phyloP scores from a whole-genome alignment of 192 early-diverging fungal genomes.

The Bifiguratus adelaidae region DNA sequence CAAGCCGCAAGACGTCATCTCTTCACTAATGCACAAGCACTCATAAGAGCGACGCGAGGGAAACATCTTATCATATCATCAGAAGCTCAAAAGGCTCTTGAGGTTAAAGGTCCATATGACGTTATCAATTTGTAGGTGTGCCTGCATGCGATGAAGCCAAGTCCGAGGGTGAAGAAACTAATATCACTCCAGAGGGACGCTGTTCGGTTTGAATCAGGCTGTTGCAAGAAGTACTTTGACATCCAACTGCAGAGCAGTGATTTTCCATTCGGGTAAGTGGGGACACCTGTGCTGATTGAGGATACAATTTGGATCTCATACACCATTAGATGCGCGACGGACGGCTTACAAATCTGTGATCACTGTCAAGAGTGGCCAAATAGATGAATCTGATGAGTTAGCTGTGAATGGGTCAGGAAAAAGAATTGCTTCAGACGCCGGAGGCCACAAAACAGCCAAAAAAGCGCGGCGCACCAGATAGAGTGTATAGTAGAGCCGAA shows the following conservation, averaged over 20 bases:
- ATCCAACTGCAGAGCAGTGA: slow-evolving; percentile 39
- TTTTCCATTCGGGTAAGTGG: slow-evolving; percentile 38
- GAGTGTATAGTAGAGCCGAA: too few relatives aligned
- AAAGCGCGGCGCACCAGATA: too few relatives aligned
- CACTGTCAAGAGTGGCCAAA: too few relatives aligned
- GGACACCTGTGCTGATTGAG: too few relatives aligned
- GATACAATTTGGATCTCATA: too few relatives aligned
- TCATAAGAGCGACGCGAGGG: slow-evolving; percentile 62
- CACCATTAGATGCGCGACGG: too few relatives aligned
- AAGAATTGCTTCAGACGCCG: too few relatives aligned
- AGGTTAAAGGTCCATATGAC: slow-evolving; percentile 67
- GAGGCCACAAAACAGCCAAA: too few relatives aligned
- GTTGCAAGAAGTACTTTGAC: slow-evolving; percentile 39
- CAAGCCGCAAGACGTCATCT: slow-evolving; percentile 42
- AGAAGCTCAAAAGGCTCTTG: slow-evolving; percentile 56
- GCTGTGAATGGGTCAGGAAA: too few relatives aligned
- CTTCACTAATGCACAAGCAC: slow-evolving; percentile 50
- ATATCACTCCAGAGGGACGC: slow-evolving; percentile 27
- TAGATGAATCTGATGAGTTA: too few relatives aligned
- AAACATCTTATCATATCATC: slow-evolving; percentile 69
- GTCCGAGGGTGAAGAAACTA: neutral
- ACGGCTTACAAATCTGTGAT: too few relatives aligned
- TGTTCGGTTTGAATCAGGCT: slow-evolving; percentile 49
- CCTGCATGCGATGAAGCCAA: neutral
- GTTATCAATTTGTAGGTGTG: slow-evolving; percentile 72